phyloP scores from a whole-genome alignment of 306 rosid species.

The Lotus japonicus region DNA sequence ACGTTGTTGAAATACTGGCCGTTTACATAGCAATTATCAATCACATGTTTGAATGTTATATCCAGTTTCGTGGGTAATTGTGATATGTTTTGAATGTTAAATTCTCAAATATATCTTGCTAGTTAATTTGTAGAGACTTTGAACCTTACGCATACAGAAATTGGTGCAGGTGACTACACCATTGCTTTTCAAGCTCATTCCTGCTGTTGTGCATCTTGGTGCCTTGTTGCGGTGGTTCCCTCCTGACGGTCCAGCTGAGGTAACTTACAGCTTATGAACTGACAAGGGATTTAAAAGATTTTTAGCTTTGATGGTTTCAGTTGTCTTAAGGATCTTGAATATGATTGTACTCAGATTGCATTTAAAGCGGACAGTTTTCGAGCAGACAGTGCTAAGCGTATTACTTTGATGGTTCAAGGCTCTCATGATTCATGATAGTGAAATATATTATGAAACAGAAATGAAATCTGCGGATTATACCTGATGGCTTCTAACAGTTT shows the following conservation, averaged over 20 bases:
- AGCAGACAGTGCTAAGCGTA: conserved; percentile 66
- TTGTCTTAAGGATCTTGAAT: conserved; percentile 26
- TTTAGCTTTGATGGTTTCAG: background rate
- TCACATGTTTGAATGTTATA: background rate
- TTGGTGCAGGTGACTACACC: conserved; percentile 93
- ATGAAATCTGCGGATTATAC: conserved; percentile 29
- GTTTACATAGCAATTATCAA: conserved; percentile 6
- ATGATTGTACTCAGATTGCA: conserved; percentile 55
- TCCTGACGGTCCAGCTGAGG: conserved; percentile 67
- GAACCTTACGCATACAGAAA: conserved; percentile 13
- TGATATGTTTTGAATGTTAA: background rate
- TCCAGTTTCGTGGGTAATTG: conserved; percentile 7
- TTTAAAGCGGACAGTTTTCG: conserved; percentile 70
- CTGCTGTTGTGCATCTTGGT: conserved; percentile 83
- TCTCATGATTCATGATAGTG: conserved; percentile 68
- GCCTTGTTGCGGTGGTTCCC: conserved; percentile 81
- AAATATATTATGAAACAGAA: conserved; percentile 33
- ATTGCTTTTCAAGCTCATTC: conserved; percentile 90
- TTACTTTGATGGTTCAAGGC: conserved; percentile 63
- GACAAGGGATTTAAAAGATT: background rate
- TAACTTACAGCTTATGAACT: conserved; percentile 27
- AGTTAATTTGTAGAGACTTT: conserved; percentile 14
- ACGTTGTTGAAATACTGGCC: background rate
- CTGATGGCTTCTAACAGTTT: conserved; percentile 40
- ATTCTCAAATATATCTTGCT: background rate